Percentiles rank a stretch among this genome's conserved stretches.
These are phyloP conservation scores for Ailanthus altissimus DNA, from an alignment of 345 rosid species.

Conservation along the genomic window DNA sequence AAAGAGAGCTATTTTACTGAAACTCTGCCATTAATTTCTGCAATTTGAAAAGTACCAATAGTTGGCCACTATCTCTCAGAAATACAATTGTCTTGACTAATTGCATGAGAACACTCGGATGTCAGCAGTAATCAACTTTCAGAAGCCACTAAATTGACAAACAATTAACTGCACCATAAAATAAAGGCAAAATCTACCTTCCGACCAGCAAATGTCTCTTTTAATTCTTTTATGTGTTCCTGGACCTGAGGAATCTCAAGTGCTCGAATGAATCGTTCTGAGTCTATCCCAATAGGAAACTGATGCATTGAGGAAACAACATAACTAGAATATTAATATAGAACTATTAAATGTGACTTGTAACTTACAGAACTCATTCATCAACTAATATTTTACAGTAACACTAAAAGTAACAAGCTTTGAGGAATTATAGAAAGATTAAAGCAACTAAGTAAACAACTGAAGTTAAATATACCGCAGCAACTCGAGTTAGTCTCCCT, in stretches of 20 bases:
- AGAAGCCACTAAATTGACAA: background rate
- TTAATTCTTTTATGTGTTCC: constrained; percentile 77
- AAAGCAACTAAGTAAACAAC: constrained; percentile 23
- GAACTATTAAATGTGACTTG: constrained; percentile 1
- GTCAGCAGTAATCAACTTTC: background rate
- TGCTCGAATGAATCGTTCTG: constrained; percentile 80
- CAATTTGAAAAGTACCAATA: constrained; percentile 3
- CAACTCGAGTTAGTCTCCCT: constrained; percentile 94
- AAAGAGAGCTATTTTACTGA: background rate
- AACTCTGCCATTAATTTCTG: background rate
- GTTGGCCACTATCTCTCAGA: background rate
- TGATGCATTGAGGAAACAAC: constrained; percentile 36
- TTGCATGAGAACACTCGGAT: background rate
- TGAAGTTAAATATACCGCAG: constrained; percentile 67
- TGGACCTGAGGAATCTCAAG: constrained; percentile 63
- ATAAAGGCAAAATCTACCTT: constrained; percentile 52
- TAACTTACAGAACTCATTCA: background rate
- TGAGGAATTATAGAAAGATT: constrained; percentile 17
- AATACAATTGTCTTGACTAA: background rate
- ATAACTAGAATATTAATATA: constrained; percentile 16
- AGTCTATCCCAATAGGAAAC: constrained; percentile 99
- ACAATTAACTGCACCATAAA: constrained; percentile 2
- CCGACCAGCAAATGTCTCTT: constrained; percentile 91
- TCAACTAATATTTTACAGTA: constrained; percentile 15
- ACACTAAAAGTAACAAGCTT: constrained; percentile 12